Conservation (phyloP, 768 basidiomycete species). For the Mycena belliarum region DNA sequence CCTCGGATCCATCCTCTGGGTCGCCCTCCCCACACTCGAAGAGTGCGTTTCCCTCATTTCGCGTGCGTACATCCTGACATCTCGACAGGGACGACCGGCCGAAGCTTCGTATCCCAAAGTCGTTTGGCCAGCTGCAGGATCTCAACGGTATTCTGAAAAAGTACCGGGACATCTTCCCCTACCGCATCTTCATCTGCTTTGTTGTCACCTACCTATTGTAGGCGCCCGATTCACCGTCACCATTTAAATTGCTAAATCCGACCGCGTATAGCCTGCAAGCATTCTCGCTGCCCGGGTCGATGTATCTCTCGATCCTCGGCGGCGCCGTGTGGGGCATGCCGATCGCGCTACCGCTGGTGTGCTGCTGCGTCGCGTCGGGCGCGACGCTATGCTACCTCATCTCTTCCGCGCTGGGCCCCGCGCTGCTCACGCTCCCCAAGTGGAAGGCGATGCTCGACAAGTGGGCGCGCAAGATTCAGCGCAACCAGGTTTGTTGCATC, state of each 20-base stretch:
- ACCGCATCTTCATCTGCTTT: conserved; percentile 84
- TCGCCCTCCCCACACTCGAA: conserved; percentile 78
- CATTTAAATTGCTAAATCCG: neutral
- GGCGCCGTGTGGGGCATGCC: conserved; percentile 95
- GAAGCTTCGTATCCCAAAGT: conserved; percentile 79
- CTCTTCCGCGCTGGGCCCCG: conserved; percentile 89
- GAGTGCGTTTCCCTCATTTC: conserved; percentile 50
- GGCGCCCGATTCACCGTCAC: conserved; percentile 32
- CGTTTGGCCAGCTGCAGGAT: conserved; percentile 82
- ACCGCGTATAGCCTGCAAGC: conserved; percentile 74
- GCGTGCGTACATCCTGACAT: conserved; percentile 10
- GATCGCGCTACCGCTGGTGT: conserved; percentile 84
- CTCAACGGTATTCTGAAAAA: conserved; percentile 88
- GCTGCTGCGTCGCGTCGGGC: conserved; percentile 88
- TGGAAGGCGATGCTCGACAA: conserved; percentile 82
- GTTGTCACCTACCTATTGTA: conserved; percentile 91
- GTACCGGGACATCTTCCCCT: conserved; percentile 87
- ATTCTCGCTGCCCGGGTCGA: conserved; percentile 94
- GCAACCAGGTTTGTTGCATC: conserved; percentile 41
- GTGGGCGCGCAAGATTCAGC: conserved; percentile 75
- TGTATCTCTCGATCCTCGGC: conserved; percentile 96
- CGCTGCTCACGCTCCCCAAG: conserved; percentile 81
- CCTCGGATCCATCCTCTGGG: conserved; percentile 77
- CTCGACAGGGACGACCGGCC: conserved; percentile 68
- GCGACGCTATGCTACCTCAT: conserved; percentile 92